Evolutionary conservation across 768 basidiomycete species (phyloP).

Genomic region (Auricularia sp.): DNA sequence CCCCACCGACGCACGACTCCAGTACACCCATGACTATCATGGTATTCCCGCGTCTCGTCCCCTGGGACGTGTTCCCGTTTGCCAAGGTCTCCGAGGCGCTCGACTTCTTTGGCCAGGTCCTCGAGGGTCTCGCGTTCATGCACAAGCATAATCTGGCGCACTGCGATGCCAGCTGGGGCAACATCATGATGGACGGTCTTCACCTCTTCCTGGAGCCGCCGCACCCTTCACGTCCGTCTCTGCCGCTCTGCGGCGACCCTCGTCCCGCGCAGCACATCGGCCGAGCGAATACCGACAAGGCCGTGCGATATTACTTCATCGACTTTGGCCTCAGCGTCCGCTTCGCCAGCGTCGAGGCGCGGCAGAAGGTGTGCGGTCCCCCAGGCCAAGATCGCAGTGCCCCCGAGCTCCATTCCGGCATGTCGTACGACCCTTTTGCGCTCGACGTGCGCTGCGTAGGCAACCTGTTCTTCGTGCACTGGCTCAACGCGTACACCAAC

Average conservation of each 20-base stretch:
- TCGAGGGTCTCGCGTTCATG: constrained; percentile 18
- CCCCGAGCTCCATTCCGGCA: background rate
- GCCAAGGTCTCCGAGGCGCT: constrained; percentile 17
- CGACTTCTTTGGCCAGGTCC: constrained; percentile 14
- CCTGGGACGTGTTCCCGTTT: constrained; percentile 15
- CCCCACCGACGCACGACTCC: constrained; percentile 16
- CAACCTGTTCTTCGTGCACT: constrained; percentile 1
- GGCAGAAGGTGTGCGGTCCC: background rate
- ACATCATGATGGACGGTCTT: constrained; percentile 9
- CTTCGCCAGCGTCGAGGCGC: constrained; percentile 8
- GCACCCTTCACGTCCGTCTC: constrained; percentile 4
- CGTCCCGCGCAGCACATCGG: background rate
- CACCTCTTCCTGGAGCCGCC: constrained; percentile 5
- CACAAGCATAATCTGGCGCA: constrained; percentile 15
- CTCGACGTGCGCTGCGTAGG: constrained; percentile 7
- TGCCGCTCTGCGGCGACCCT: background rate
- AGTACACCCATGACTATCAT: constrained; percentile 11
- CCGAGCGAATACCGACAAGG: constrained; percentile 9
- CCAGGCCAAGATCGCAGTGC: background rate
- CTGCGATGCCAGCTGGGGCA: constrained; percentile 6
- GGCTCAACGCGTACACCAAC: constrained; percentile 9
- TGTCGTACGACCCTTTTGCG: constrained; percentile 5
- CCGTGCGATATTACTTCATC: constrained; percentile 30
- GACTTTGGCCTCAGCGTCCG: constrained; percentile 23
- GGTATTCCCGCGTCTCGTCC: constrained; percentile 15